These are phyloP conservation scores for Nemania abortiva DNA, from an alignment of 2,329 filamentous ascomycete genomes.

Conservation along the genomic window DNA sequence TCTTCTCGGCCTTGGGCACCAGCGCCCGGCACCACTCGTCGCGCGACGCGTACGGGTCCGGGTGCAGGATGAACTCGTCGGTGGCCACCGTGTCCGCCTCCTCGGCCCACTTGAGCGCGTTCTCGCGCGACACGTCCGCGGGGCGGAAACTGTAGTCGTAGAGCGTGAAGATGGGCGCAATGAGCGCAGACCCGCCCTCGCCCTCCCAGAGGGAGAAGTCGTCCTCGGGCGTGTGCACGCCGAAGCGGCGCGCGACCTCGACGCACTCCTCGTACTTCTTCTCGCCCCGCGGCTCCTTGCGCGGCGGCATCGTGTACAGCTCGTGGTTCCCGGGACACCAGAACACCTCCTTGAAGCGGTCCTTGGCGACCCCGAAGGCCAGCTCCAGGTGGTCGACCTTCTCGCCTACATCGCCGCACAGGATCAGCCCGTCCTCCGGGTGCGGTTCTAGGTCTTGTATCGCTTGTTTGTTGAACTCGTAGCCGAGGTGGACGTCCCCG, in stretches of 20 bases:
- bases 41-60: slow-evolving; percentile 51
- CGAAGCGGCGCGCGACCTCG: slow-evolving; percentile 62
- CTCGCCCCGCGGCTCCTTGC: slow-evolving; percentile 58
- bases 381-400: slow-evolving; percentile 52
- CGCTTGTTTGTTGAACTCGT: slow-evolving; percentile 51
- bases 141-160: slow-evolving; percentile 72
- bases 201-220: slow-evolving; percentile 66
- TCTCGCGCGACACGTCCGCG: slow-evolving; percentile 59
- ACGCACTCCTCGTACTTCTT: slow-evolving; percentile 68
- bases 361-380: slow-evolving; percentile 50
- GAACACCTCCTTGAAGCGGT: slow-evolving; percentile 57
- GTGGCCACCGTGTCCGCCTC: slow-evolving; percentile 53
- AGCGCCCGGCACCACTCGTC: slow-evolving; percentile 53
- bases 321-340: slow-evolving; percentile 71
- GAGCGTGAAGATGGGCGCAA: slow-evolving; percentile 69
- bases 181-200: slow-evolving; percentile 59
- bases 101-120: slow-evolving; percentile 57
- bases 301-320: slow-evolving; percentile 63
- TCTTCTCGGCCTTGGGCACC: slow-evolving; percentile 46
- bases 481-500: slow-evolving; percentile 54
- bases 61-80: slow-evolving; percentile 55
- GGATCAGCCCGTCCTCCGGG: slow-evolving; percentile 54
- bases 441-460: slow-evolving; percentile 50
- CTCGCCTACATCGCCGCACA: slow-evolving; percentile 55
- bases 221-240: slow-evolving; percentile 68